Base-by-base conservation (phyloP, 2,329 filamentous ascomycete species). In the Pseudogymnoascus sp. region DNA sequence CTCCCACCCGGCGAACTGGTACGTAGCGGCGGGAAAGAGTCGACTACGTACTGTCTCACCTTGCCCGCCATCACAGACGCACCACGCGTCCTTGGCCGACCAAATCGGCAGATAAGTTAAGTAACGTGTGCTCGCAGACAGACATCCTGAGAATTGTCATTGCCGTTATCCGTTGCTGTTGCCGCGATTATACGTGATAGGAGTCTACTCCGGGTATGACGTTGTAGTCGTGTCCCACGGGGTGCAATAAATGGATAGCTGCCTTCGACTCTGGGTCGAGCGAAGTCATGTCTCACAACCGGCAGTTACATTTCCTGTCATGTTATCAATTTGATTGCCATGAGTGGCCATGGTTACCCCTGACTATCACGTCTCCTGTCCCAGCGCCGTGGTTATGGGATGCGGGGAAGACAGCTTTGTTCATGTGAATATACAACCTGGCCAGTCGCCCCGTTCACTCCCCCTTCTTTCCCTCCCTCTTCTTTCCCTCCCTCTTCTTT, bases 341-440 rank as follows among this genome's bases (percentile, higher is more conserved):
- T 26, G 23, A 19, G 50, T 56, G 50, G 26, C 11, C 4, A 33
- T 33, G 29, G 11, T 7, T 6, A 29, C 29, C 10, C 19, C 26
- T 31, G 10, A 4, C 26, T 19, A 31, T 9, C 7, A 5, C 10
- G 15, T 33, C 17, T 33, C 50, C 29, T 13, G 26, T 13, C 29
- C 50, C 50, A 56, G 19, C 50, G 1, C 50, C 26, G 50, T 56
- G 50, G 50, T 21, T 56, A 7, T 19, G 29, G 29, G 13, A 56
- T 33, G 10, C 10, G 26, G 26, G 23, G 10, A 26, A 6, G 26
- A 33, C 4, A 56, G n/a, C 10, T 13, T 33, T 10, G 10, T 53
- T 56, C 50, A 56, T 33, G 50, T 56, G 50, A 56, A 56, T 56
- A 56, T 56, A 33, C 9, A 56, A 56, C n/a, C 5, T 56, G 11